These are phyloP conservation scores for Backusella tuberculispora DNA, from an alignment of 192 early-diverging fungal genomes.

Conservation along the genomic window DNA sequence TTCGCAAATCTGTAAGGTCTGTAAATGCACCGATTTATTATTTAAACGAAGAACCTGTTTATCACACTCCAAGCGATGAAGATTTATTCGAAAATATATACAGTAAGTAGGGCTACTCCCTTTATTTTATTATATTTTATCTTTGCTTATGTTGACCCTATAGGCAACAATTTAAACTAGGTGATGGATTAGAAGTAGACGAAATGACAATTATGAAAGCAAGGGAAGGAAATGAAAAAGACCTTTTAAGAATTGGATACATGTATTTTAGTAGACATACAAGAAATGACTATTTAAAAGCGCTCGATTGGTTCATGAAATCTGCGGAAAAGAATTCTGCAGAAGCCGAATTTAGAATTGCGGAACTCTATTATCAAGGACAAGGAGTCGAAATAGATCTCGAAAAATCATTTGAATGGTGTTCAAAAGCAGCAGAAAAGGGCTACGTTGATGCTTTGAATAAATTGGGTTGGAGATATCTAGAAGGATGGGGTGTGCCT, in stretches of 20 bases:
- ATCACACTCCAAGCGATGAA: not conserved
- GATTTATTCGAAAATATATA: not conserved
- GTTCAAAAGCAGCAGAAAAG: not conserved
- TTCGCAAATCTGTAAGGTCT: not conserved
- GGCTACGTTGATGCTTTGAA: not conserved
- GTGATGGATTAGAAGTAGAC: not conserved
- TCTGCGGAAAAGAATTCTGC: not conserved
- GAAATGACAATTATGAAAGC: not conserved
- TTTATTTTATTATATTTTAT: not conserved
- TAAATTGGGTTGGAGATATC: not conserved
- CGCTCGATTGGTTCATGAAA: constrained; percentile 9
- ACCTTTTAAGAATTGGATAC: not conserved
- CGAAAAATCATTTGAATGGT: not conserved
- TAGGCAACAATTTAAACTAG: not conserved
- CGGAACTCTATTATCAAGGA: not conserved
- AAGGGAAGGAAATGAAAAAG: not conserved
- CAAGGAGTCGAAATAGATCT: not conserved
- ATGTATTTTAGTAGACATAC: not conserved
- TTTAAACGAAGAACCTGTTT: not conserved
- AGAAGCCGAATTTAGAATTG: not conserved
- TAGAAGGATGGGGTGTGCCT: not conserved
- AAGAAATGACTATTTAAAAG: not conserved
- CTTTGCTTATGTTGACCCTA: constrained; percentile 10
- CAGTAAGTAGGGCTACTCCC: not conserved
- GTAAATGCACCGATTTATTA: not conserved